These are phyloP conservation scores for Besnoitia besnoiti DNA, from an alignment of 169 alveolate species.

Conservation along the genomic window DNA sequence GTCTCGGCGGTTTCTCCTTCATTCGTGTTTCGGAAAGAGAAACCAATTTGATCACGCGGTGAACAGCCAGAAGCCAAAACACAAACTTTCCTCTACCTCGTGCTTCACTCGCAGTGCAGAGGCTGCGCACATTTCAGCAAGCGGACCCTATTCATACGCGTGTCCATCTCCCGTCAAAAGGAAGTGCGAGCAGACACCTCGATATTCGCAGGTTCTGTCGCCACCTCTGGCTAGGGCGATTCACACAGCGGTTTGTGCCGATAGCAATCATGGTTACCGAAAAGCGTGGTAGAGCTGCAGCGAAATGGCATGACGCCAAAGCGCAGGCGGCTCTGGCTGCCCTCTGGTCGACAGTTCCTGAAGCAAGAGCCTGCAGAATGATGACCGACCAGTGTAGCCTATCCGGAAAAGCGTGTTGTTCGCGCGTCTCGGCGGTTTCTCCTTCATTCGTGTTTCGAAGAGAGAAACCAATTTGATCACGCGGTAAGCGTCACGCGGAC, in stretches of 20 bases:
- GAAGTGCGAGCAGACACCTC: too few species aligned
- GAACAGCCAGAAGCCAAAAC: not conserved
- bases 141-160: too few species aligned
- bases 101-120: too few species aligned
- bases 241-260: too few species aligned
- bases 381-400: not conserved
- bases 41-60: constrained; percentile 41
- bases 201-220: too few species aligned
- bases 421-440: constrained; percentile 47
- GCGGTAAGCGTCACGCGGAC: not conserved
- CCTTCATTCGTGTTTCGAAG: not conserved
- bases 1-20: constrained; percentile 39
- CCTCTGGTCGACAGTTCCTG: not conserved
- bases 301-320: not conserved
- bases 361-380: not conserved
- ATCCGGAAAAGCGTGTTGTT: not conserved
- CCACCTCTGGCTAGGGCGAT: too few species aligned
- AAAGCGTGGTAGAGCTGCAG: not conserved
- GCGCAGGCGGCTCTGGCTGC: constrained; percentile 1
- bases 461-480: constrained; percentile 38
- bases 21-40: not conserved
- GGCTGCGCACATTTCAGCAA: too few species aligned
- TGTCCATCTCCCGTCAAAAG: too few species aligned
- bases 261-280: not conserved
- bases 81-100: too few species aligned